Evolutionary conservation across 805 yeast species (phyloP).

Genomic region (Danielia reshetovae): DNA sequence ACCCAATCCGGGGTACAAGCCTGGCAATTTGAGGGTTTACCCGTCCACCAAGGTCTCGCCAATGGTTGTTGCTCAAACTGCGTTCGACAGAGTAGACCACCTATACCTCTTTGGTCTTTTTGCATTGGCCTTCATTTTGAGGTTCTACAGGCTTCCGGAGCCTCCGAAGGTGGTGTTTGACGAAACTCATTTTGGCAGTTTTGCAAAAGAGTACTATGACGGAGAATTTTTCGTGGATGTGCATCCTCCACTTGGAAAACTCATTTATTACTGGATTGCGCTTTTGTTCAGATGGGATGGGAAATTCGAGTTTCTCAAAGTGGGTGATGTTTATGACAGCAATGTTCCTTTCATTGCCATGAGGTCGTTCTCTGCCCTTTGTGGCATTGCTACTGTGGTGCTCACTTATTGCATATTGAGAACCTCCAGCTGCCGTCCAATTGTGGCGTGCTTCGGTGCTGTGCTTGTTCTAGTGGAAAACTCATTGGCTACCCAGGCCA

Average conservation of each 20-base stretch:
- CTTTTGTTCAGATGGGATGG: slow-evolving; percentile 52
- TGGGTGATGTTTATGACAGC: slow-evolving; percentile 36
- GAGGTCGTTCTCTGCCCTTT: slow-evolving; percentile 53
- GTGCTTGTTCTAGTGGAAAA: slow-evolving; percentile 57
- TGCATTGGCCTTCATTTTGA: slow-evolving; percentile 22
- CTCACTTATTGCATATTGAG: slow-evolving; percentile 54
- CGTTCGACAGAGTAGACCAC: slow-evolving; percentile 17
- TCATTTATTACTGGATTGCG: slow-evolving; percentile 54
- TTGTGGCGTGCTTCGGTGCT: slow-evolving; percentile 49
- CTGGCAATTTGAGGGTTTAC: slow-evolving; percentile 29
- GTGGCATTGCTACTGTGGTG: slow-evolving; percentile 52
- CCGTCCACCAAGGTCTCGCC: slow-evolving; percentile 22
- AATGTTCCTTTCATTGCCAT: slow-evolving; percentile 47
- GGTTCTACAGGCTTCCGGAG: slow-evolving; percentile 28
- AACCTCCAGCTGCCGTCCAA: slow-evolving; percentile 49
- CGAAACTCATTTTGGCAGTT: slow-evolving; percentile 42
- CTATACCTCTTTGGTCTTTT: slow-evolving; percentile 18
- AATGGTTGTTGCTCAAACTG: slow-evolving; percentile 9
- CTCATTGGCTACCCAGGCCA: slow-evolving; percentile 58
- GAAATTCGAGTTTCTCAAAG: slow-evolving; percentile 28
- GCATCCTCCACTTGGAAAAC: slow-evolving; percentile 67
- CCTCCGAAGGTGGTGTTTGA: slow-evolving; percentile 46
- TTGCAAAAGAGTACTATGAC: slow-evolving; percentile 42
- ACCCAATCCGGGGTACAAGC: slow-evolving; percentile 25
- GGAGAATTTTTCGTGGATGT: slow-evolving; percentile 67